Conservation (phyloP, 306 rosid genomes). For the Pterocarpus macrocarpus region DNA sequence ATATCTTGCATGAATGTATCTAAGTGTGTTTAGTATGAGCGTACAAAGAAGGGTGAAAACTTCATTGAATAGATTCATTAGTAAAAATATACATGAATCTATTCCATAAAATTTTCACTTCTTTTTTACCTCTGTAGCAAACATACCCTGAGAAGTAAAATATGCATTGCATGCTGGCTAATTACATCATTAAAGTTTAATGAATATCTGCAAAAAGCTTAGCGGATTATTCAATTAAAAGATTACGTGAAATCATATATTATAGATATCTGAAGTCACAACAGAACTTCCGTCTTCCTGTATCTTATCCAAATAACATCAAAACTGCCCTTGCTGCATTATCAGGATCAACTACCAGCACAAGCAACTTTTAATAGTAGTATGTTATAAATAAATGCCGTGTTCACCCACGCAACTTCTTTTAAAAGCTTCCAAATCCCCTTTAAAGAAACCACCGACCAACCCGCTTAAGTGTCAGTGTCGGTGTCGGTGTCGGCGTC, state of each 20-base stretch:
- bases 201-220: background rate
- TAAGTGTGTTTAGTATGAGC: too few species aligned
- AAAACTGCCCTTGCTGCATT: constrained; percentile 23
- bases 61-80: too few species aligned
- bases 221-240: background rate
- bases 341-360: constrained; percentile 43
- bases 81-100: too few species aligned
- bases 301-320: constrained; percentile 15
- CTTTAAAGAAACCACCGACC: constrained; percentile 23
- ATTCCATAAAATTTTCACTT: too few species aligned
- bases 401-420: constrained; percentile 29
- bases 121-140: too few species aligned
- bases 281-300: background rate
- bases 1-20: too few species aligned
- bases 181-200: background rate
- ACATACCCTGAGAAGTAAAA: background rate
- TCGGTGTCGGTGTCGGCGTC: too few species aligned
- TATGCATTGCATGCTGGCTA: background rate
- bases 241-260: background rate
- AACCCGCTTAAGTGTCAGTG: too few species aligned
- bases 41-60: too few species aligned
- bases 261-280: constrained; percentile 7
- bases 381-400: constrained; percentile 6
- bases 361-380: constrained; percentile 14
- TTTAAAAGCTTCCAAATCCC: constrained; percentile 22